Base-by-base conservation (phyloP, 164 flowering plant species). In the Brasenia schreberi region DNA sequence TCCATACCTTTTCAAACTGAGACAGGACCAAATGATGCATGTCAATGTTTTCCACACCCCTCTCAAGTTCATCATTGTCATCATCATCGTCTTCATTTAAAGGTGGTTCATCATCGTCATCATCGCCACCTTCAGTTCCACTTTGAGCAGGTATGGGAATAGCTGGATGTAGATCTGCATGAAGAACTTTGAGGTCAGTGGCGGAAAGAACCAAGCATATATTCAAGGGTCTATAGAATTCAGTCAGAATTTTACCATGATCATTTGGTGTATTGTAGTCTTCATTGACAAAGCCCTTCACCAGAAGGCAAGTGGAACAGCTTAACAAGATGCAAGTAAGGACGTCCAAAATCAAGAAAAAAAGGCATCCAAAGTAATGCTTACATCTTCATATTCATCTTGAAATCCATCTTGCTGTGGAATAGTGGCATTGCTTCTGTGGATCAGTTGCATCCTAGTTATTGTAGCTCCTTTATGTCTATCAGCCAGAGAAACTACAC, bases 251-350 rank as follows among this genome's bases (percentile, higher is more conserved):
- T 43, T 72, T 81, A 88, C 97, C 97, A 73, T 71, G 77, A 12
- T 84, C 83, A 63, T 87, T 88, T 17, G 96, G 99, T 45, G 99
- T 86, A 72, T 87, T 88, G 81, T 87, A 95, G 77, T 95, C 99
- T 81, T 95, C 96, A 77, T 75, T 87, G 64, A 78, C 86, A 69
- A 78, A 91, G 75, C 92, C 90, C 79, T 49, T 49, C 56, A 49
- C 56, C 56, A 49, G 56, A 49, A 49, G 87, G 96, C 66, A 88
- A 84, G 67, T 83, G 83, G 81, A 87, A 95, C 61, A 85, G 80
- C 97, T 87, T 72, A 78, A 77, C 66, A 63, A 64, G 39, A 39
- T 52, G 61, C 65, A 66, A 66, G 58, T 18, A 43, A 68, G 52
- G 27, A 64, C 16, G 27, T 52, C 61, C 27, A 33, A n/a, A 18